Percentiles rank a stretch among this genome's conserved stretches.
phyloP scores from a whole-genome alignment of 2,329 filamentous ascomycete species.

The Fusarium anthophilum region DNA sequence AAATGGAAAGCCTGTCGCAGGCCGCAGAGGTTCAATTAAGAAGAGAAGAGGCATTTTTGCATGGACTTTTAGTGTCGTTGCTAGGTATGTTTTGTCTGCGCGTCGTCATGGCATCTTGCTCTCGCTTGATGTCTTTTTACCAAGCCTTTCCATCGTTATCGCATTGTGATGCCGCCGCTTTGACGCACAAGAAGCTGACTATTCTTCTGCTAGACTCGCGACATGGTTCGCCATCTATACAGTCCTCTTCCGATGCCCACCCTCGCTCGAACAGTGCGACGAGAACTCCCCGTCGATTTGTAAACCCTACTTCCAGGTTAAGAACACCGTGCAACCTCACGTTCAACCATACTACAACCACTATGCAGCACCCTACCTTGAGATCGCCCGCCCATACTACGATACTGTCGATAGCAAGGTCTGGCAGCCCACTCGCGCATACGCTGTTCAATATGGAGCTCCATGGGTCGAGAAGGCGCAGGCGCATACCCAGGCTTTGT shows the following conservation, averaged over 20 bases:
- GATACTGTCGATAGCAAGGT: conserved; percentile 68
- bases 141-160: conserved; percentile 7
- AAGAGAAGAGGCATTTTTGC: conserved; percentile 44
- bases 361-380: conserved; percentile 86
- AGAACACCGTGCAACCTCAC: conserved; percentile 74
- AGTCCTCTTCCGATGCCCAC: conserved; percentile 83
- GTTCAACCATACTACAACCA: conserved; percentile 85
- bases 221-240: conserved; percentile 90
- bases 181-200: background rate
- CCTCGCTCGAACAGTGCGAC: conserved; percentile 71
- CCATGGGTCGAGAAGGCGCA: conserved; percentile 76
- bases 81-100: conserved; percentile 57
- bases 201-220: conserved; percentile 64
- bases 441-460: conserved; percentile 78
- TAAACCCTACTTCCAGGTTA: conserved; percentile 78
- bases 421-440: conserved; percentile 72
- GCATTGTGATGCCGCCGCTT: background rate
- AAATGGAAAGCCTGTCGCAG: conserved; percentile 42
- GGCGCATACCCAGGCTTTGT: conserved; percentile 74
- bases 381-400: conserved; percentile 80
- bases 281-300: conserved; percentile 80
- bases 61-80: conserved; percentile 59
- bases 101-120: conserved; percentile 1
- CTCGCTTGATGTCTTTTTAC: background rate
- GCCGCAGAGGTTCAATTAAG: conserved; percentile 36